phyloP scores from a whole-genome alignment of 1,284 basidiomycete genomes.

The Cryptococcus amylolentus region DNA sequence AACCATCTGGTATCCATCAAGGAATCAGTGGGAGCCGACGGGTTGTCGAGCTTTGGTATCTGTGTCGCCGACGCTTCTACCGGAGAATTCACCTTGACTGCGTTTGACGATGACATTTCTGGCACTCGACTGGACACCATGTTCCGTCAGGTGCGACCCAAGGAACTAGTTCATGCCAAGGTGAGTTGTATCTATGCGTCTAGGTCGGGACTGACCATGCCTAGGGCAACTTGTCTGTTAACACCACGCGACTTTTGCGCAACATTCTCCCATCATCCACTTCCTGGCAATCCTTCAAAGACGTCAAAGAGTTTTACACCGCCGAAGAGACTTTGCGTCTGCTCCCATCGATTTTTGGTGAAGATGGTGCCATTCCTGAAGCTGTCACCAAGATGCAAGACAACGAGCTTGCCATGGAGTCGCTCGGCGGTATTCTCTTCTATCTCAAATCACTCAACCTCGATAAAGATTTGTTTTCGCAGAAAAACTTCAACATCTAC shows the following conservation, averaged over 20 bases:
- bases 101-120: constrained; percentile 88
- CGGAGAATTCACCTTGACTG: constrained; percentile 87
- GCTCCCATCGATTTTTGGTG: constrained; percentile 64
- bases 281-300: constrained; percentile 76
- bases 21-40: constrained; percentile 32
- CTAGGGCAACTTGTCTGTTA: constrained; percentile 75
- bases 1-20: constrained; percentile 92
- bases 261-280: constrained; percentile 71
- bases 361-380: constrained; percentile 57
- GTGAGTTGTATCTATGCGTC: constrained; percentile 49
- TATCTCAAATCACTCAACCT: constrained; percentile 89
- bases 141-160: constrained; percentile 85
- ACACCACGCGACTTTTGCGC: constrained; percentile 76
- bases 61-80: constrained; percentile 96
- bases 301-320: constrained; percentile 73
- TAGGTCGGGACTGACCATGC: not conserved
- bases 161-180: constrained; percentile 90
- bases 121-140: constrained; percentile 91
- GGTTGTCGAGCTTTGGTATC: constrained; percentile 65
- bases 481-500: constrained; percentile 94
- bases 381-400: constrained; percentile 69
- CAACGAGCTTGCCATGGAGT: constrained; percentile 67
- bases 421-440: constrained; percentile 85
- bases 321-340: constrained; percentile 69
- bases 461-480: constrained; percentile 84